phyloP scores from a whole-genome alignment of 306 rosid species.

The Cicer bijugum region DNA sequence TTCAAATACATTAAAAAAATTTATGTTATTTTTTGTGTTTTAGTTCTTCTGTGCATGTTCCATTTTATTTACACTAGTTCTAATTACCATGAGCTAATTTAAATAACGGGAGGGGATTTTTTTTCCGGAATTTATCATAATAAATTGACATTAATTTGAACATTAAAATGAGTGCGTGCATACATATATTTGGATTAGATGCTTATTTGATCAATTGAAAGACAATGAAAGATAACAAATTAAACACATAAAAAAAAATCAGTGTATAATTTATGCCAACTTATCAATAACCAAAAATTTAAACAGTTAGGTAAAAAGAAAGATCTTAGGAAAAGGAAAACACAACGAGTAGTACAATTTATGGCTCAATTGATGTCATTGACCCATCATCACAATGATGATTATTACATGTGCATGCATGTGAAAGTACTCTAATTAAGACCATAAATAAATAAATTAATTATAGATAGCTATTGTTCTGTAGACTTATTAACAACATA shows the following conservation, averaged over 20 bases:
- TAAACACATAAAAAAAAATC: neutral
- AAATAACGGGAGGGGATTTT: too few relatives aligned
- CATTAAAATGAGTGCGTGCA: too few relatives aligned
- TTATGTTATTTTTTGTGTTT: too few relatives aligned
- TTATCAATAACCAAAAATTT: neutral
- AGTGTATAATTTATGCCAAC: neutral
- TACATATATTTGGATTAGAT: too few relatives aligned
- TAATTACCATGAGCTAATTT: too few relatives aligned
- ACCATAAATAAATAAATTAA: neutral
- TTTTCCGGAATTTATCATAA: too few relatives aligned
- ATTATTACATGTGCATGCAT: conserved; percentile 32
- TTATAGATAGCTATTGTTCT: neutral
- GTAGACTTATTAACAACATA: conserved; percentile 9
- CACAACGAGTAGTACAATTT: neutral
- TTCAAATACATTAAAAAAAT: too few relatives aligned
- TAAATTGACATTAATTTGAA: too few relatives aligned
- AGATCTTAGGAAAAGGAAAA: neutral
- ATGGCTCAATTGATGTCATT: conserved; percentile 7
- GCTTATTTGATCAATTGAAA: neutral
- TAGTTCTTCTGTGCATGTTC: conserved; percentile 33
- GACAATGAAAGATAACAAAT: neutral
- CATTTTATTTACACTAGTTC: neutral
- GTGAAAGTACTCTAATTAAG: conserved; percentile 18
- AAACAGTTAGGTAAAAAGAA: neutral
- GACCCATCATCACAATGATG: conserved; percentile 9